Base-by-base conservation (phyloP, 192 early-diverging fungal genomes). In the Podila minutissima region DNA sequence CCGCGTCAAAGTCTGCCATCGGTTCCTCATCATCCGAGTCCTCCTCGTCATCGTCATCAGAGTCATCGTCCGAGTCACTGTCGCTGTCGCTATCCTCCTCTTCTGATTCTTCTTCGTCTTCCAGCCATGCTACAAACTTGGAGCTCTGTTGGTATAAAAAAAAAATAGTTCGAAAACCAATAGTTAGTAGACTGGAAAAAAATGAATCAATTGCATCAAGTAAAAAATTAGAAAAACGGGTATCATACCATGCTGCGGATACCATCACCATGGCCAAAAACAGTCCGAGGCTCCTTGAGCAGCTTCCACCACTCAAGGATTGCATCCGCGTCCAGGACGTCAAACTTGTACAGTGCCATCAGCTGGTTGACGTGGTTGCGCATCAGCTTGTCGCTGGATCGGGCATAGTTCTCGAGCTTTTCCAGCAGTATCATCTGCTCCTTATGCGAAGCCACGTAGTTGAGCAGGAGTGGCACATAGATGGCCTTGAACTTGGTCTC, bases 41-140 rank as follows among this genome's bases (percentile, higher is more conserved):
- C 33, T 48, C 35, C 8, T 71, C 60, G 9, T 51, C 59, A 6
- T 62, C 60, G 20, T 62, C 48, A 13, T 64, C 74, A 11, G 48
- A 50, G 5, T 66, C 41, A 48, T 74, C 72, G 3, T 67, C 60
- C 5, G 66, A 58, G 26, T 67, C 58, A 51, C 66, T 49, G 28
- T 69, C 66, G 22, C 50, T 53, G n/a, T 55, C 41, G 41, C 41
- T 46, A 11, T 17, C 41, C 19, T 60, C 59, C 20, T 33, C 57
- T 17, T 69, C 67, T 2, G 67, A 69, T 41, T 59, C 58, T 26
- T 59, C 53, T 20, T 71, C 69, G 37, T 81, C 77, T 38, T 81
- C 71, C 17, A 81, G 62, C 77, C 77, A 81, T 19, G 77, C 77
- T 31, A 73, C 71, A 81, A 81, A 81, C 58, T 81, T 81, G 37